These are phyloP conservation scores for Ceratocystis diversiconidia DNA, from an alignment of 2,329 filamentous ascomycete species.

Conservation along the genomic window DNA sequence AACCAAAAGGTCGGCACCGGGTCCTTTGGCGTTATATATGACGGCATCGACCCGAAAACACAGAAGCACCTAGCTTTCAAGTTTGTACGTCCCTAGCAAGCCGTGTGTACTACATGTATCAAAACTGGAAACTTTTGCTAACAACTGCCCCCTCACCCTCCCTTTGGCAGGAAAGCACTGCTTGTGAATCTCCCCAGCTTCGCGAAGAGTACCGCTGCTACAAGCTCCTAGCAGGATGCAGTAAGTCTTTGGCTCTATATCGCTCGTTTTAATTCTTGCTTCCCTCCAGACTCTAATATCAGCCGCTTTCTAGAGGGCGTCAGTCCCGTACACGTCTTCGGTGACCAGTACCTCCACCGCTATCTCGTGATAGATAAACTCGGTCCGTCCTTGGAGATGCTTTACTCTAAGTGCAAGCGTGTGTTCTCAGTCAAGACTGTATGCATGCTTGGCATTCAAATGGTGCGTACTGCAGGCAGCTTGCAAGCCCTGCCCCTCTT, in stretches of 20 bases:
- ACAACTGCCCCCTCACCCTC: not conserved
- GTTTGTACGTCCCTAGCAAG: conserved; percentile 8
- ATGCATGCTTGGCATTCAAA: conserved; percentile 15
- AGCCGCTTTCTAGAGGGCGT: conserved; percentile 8
- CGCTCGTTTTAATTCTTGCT: no score
- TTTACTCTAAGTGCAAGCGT: conserved; percentile 14
- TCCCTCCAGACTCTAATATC: not conserved
- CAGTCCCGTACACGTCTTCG: conserved; percentile 8
- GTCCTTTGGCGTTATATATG: conserved; percentile 17
- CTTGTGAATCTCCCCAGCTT: conserved; percentile 14
- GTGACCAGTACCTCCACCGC: conserved; percentile 14
- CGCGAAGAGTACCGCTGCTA: conserved; percentile 16
- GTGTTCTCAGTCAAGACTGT: conserved; percentile 14
- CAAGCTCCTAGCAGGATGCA: conserved; percentile 12
- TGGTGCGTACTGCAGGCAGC: conserved; percentile 8
- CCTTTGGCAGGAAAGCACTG: conserved; percentile 3
- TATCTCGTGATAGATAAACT: conserved; percentile 16
- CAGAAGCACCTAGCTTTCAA: conserved; percentile 11
- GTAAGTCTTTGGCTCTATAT: conserved; percentile 7
- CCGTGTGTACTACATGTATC: not conserved
- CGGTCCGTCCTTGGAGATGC: conserved; percentile 15
- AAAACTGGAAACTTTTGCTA: not conserved
- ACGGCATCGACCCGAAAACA: not conserved
- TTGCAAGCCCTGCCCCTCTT: not conserved
- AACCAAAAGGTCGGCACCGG: conserved; percentile 14